phyloP scores from a whole-genome alignment of 805 yeast genomes.

The Candida endomychidarum region DNA sequence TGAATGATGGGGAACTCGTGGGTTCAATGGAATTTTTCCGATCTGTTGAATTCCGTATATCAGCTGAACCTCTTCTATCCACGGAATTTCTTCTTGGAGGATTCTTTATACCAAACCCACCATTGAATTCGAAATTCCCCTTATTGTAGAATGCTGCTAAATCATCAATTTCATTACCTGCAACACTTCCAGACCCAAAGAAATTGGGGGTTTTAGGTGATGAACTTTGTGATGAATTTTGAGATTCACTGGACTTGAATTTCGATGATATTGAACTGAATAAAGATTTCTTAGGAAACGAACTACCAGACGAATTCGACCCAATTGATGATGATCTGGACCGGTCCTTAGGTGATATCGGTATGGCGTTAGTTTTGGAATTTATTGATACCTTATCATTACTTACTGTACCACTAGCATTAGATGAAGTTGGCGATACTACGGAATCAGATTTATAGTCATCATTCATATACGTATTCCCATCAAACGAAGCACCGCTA shows the following conservation, averaged over 20 bases:
- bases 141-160: slow-evolving; percentile 9
- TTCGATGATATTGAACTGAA: slow-evolving; percentile 43
- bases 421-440: slow-evolving; percentile 8
- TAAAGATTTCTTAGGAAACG: slow-evolving; percentile 23
- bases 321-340: slow-evolving; percentile 19
- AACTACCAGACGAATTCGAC: slow-evolving; percentile 13
- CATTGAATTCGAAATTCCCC: slow-evolving; percentile 14
- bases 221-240: slow-evolving; percentile 7
- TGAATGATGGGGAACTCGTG: slow-evolving; percentile 12
- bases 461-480: slow-evolving; percentile 9
- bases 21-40: slow-evolving; percentile 10
- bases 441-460: slow-evolving; percentile 6
- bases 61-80: slow-evolving; percentile 11
- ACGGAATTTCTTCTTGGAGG: slow-evolving; percentile 7
- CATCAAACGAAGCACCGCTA: slow-evolving; percentile 16
- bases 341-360: slow-evolving; percentile 11
- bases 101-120: slow-evolving; percentile 12
- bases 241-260: slow-evolving; percentile 26
- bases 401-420: not conserved
- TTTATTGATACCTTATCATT: slow-evolving; percentile 9
- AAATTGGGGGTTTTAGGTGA: slow-evolving; percentile 7
- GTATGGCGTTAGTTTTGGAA: slow-evolving; percentile 14
- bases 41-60: slow-evolving; percentile 1
- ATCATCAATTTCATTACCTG: slow-evolving; percentile 4
- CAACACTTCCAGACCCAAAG: not conserved